Conservation (phyloP, 1,284 basidiomycete genomes). For the Cutaneotrichosporon sp. region DNA sequence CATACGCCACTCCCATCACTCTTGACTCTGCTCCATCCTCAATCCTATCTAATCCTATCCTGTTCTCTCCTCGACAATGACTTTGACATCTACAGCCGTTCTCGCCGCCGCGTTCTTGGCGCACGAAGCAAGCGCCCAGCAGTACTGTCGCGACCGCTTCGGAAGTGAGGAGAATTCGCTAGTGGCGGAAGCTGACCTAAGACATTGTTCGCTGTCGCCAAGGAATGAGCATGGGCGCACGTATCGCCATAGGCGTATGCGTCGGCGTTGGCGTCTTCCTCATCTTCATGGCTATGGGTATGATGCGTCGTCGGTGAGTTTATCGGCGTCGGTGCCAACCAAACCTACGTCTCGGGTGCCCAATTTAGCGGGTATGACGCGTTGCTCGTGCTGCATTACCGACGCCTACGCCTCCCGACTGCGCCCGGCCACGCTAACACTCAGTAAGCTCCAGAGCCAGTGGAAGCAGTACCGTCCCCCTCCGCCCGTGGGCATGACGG, state of each 20-base stretch:
- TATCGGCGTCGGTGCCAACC: too few relatives aligned
- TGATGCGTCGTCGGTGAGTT: slow-evolving; percentile 46
- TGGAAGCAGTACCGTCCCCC: slow-evolving; percentile 41
- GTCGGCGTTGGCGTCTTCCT: slow-evolving; percentile 42
- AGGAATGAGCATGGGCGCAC: slow-evolving; percentile 36
- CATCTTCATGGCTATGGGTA: slow-evolving; percentile 35
- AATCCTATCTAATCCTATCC: too few relatives aligned
- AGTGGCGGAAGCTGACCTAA: neutral
- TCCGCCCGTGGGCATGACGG: slow-evolving; percentile 3
- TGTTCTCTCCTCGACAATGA: slow-evolving; percentile 1
- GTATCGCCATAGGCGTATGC: slow-evolving; percentile 49
- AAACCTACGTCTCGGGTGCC: neutral
- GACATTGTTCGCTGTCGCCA: slow-evolving; percentile 27
- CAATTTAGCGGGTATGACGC: neutral
- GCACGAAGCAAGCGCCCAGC: neutral
- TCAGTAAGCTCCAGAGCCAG: slow-evolving; percentile 31
- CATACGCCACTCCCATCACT: slow-evolving; percentile 2
- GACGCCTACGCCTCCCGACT: neutral
- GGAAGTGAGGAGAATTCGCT: neutral
- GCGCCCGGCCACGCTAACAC: neutral
- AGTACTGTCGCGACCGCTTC: neutral
- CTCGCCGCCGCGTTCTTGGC: slow-evolving; percentile 1
- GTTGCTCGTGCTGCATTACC: neutral
- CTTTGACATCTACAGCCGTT: neutral
- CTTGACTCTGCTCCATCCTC: slow-evolving; percentile 4